phyloP scores from a whole-genome alignment of 1,139 yeast species.

The Citeromyces hawaiiensis region DNA sequence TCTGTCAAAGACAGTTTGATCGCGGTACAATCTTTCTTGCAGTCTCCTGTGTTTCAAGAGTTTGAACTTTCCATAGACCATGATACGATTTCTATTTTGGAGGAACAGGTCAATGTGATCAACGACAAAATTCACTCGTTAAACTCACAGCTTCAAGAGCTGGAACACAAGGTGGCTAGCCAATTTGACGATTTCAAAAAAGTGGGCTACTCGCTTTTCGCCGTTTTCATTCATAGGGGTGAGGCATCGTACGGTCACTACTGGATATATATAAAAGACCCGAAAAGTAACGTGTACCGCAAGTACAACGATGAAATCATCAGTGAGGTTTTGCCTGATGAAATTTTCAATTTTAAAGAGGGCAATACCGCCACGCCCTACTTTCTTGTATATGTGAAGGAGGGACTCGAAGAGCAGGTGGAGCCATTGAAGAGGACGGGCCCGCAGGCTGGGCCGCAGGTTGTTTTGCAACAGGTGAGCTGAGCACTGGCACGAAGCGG shows the following conservation, averaged over 20 bases:
- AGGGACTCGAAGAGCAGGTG: constrained; percentile 42
- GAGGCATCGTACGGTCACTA: constrained; percentile 95
- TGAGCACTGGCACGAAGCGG: no score
- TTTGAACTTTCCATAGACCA: constrained; percentile 16
- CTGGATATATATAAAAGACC: constrained; percentile 86
- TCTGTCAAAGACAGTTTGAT: constrained; percentile 36
- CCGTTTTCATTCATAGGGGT: constrained; percentile 90
- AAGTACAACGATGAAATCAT: constrained; percentile 90
- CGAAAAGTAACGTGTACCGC: constrained; percentile 52
- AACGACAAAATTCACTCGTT: constrained; percentile 24
- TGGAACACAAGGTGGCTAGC: constrained; percentile 33
- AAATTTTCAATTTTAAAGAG: constrained; percentile 62
- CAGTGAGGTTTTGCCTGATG: constrained; percentile 61
- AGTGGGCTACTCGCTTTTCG: constrained; percentile 73
- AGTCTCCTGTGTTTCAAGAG: constrained; percentile 20
- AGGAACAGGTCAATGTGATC: constrained; percentile 20
- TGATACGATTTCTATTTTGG: constrained; percentile 18
- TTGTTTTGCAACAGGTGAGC: no score
- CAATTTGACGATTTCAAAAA: constrained; percentile 50
- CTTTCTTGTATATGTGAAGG: constrained; percentile 71
- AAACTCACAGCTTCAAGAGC: constrained; percentile 22
- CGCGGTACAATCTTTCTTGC: constrained; percentile 44
- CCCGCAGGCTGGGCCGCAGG: constrained; percentile 6
- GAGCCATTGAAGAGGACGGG: constrained; percentile 49
- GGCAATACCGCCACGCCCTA: constrained; percentile 89